phyloP scores from a whole-genome alignment of 352 stramenopile species.

The Plasmopara muralis region DNA sequence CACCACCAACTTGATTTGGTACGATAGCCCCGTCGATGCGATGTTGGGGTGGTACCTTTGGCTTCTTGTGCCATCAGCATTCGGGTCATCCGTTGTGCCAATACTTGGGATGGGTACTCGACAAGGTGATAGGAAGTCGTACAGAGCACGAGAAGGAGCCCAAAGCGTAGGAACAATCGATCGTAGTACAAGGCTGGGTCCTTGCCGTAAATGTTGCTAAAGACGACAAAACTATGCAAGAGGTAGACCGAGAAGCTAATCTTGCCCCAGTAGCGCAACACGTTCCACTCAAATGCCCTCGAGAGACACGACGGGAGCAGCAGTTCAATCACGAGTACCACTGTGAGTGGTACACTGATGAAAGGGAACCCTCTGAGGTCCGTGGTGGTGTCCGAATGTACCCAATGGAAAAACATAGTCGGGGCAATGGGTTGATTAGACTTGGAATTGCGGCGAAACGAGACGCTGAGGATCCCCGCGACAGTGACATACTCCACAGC shows the following conservation, averaged over 20 bases:
- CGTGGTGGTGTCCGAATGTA: conserved; percentile 14
- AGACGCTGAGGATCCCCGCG: conserved; percentile 26
- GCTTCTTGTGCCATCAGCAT: conserved; percentile 19
- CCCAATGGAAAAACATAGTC: conserved; percentile 34
- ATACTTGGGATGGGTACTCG: conserved; percentile 41
- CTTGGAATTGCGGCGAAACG: conserved; percentile 19
- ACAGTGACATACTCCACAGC: conserved; percentile 17
- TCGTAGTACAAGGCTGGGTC: conserved; percentile 25
- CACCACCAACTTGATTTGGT: background rate
- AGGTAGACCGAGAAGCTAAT: conserved; percentile 53
- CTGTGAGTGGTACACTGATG: conserved; percentile 26
- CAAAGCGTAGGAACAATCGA: conserved; percentile 27
- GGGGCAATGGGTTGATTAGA: conserved; percentile 9
- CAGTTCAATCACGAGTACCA: conserved; percentile 38
- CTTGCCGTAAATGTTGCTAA: conserved; percentile 20
- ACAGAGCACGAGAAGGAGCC: conserved; percentile 23
- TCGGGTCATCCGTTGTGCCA: conserved; percentile 29
- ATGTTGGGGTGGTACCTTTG: background rate
- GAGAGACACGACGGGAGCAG: conserved; percentile 31
- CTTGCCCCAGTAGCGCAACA: conserved; percentile 38
- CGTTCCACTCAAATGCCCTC: conserved; percentile 32
- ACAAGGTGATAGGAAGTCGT: conserved; percentile 35
- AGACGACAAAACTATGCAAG: conserved; percentile 46
- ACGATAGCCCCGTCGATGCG: background rate
- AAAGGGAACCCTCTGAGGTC: conserved; percentile 23